Base-by-base conservation (phyloP, 257 asterid genomes). In the Ophiorrhiza pumila region DNA sequence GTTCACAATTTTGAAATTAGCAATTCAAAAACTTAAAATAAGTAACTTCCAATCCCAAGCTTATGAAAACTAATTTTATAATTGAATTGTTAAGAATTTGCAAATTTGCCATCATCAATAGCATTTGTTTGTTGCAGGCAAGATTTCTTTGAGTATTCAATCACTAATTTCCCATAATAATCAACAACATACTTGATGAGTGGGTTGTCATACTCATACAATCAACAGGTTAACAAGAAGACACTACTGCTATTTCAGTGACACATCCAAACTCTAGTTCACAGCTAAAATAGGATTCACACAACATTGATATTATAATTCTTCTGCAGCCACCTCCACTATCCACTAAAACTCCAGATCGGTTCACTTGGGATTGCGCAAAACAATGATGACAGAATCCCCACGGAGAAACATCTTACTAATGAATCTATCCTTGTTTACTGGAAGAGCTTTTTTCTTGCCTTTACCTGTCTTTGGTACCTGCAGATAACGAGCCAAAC, bases 341-440 rank as follows among this genome's bases (percentile, higher is more conserved):
- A 37, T 39, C 17, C 25, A 31, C 32, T 1, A 13, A n/a, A 22
- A 50, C 2, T 56, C 22, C 57, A 66, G 1, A 42, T n/a, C 31
- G 23, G 25, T 64, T 73, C 71, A 92, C 90, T 92, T 90, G 3
- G 96, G 96, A 69, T 92, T 90, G 25, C 96, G 77, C 80, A 90
- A 91, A 62, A 92, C 98, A 67, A 90, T 88, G 85, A 89, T 89
- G 69, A 92, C 97, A 20, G 97, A 92, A 80, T 91, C 96, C 59
- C 95, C 97, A 27, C 97, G 90, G 70, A 92, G 96, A 74, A 92
- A 92, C 98, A 92, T 92, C 78, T 91, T 90, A 74, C 96, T 91
- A n/a, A 91, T 91, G 60, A 91, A 91, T 39, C 93, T 88, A 57
- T 90, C 98, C 76, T 92, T 92, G 87, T 92, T 92, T 46, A 92